These are phyloP conservation scores for Blastobotrys attinorum DNA, from an alignment of 805 yeast species.

Conservation along the genomic window DNA sequence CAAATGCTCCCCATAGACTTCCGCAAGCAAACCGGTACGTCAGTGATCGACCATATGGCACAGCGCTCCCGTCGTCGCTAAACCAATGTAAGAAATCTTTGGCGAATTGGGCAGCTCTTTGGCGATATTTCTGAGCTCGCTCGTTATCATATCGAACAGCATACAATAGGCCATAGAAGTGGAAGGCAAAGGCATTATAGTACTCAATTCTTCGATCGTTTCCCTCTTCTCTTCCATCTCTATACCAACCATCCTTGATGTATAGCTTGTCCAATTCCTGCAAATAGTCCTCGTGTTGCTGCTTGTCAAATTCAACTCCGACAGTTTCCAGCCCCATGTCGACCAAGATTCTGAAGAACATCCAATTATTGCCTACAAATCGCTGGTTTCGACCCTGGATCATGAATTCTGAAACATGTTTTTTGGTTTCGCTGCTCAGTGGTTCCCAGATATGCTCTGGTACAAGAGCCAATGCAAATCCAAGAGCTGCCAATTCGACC, in stretches of 20 bases:
- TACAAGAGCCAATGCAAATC: constrained; percentile 21
- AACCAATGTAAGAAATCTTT: constrained; percentile 21
- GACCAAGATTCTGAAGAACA: constrained; percentile 26
- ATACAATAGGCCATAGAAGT: constrained; percentile 26
- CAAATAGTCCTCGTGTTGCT: constrained; percentile 16
- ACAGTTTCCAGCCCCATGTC: constrained; percentile 24
- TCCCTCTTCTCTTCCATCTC: constrained; percentile 21
- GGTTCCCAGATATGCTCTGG: constrained; percentile 28
- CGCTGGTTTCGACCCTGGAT: constrained; percentile 15
- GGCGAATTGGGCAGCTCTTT: constrained; percentile 23
- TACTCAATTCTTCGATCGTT: constrained; percentile 22
- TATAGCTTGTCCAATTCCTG: constrained; percentile 22
- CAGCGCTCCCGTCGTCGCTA: constrained; percentile 16
- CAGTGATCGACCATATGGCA: constrained; percentile 24
- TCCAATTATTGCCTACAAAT: constrained; percentile 24
- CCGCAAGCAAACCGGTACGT: constrained; percentile 23
- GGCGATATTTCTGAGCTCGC: constrained; percentile 13
- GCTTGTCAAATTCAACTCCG: constrained; percentile 16
- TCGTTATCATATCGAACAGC: constrained; percentile 8
- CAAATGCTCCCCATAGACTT: constrained; percentile 21
- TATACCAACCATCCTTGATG: constrained; percentile 28
- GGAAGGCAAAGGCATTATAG: constrained; percentile 29
- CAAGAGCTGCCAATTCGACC: constrained; percentile 29
- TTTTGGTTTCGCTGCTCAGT: constrained; percentile 15
- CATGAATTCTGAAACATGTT: constrained; percentile 18